phyloP scores from a whole-genome alignment of 805 yeast genomes.

The Candida broadrunensis region DNA sequence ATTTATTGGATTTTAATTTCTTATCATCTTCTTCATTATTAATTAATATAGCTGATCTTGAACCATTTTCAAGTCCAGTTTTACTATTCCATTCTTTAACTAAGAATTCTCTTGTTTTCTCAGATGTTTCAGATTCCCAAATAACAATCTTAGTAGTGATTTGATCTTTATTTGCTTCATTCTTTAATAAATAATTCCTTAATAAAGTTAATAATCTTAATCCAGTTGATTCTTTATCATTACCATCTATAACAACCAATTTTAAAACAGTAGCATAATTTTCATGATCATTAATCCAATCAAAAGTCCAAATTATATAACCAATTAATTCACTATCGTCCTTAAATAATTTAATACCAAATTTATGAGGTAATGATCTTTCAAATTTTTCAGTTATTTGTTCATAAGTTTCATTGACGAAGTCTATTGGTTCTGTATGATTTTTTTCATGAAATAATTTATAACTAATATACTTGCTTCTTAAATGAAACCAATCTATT shows the following conservation, averaged over 20 bases:
- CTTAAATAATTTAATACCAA: conserved; percentile 26
- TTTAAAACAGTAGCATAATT: conserved; percentile 26
- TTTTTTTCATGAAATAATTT: conserved; percentile 15
- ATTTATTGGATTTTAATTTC: conserved; percentile 18
- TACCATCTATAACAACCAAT: conserved; percentile 17
- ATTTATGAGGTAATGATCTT: conserved; percentile 23
- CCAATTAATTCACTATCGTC: conserved; percentile 20
- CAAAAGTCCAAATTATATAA: conserved; percentile 38
- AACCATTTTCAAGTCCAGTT: conserved; percentile 28
- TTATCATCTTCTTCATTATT: conserved; percentile 22
- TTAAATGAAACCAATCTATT: conserved; percentile 42
- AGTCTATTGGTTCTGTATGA: conserved; percentile 13
- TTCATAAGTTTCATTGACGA: conserved; percentile 14
- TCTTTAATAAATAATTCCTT: conserved; percentile 9
- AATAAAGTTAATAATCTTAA: conserved; percentile 10
- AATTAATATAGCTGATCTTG: conserved; percentile 33
- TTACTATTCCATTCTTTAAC: conserved; percentile 12
- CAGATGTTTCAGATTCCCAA: conserved; percentile 34
- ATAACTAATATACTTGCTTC: conserved; percentile 30
- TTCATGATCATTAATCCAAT: conserved; percentile 20
- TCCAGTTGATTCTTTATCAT: conserved; percentile 14
- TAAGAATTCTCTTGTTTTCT: conserved; percentile 12
- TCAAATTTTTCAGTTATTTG: conserved; percentile 19
- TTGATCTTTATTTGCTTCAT: conserved; percentile 5
- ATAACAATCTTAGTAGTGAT: conserved; percentile 16